A percentile compares a stretch with the other conserved stretches of the same genome.
Conservation (phyloP, 352 stramenopile genomes). For the Phytophthora parvispora region DNA sequence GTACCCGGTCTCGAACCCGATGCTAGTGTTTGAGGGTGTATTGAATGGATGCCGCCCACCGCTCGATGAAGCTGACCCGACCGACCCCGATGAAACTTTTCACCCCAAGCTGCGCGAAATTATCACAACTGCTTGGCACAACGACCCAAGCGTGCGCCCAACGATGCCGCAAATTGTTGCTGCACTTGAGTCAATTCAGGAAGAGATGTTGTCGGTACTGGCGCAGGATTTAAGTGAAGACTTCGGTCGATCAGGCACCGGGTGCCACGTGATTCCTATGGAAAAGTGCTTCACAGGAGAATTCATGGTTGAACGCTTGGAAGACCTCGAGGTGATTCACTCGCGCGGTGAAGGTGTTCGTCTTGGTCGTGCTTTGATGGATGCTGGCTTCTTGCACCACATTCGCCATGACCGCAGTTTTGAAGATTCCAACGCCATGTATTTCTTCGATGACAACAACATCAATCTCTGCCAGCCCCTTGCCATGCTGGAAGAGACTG, state of each 20-base stretch:
- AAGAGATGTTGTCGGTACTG: constrained; percentile 63
- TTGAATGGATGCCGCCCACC: constrained; percentile 54
- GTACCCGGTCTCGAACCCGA: constrained; percentile 51
- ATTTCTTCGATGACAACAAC: constrained; percentile 66
- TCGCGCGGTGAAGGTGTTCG: constrained; percentile 44
- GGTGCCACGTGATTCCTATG: constrained; percentile 7
- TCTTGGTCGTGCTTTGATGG: constrained; percentile 68
- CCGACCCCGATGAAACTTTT: constrained; percentile 20
- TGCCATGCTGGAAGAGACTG: constrained; percentile 46
- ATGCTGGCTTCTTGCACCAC: constrained; percentile 70
- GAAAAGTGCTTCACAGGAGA: constrained; percentile 47
- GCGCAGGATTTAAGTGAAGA: constrained; percentile 58
- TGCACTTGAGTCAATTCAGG: constrained; percentile 66
- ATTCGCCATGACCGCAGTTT: constrained; percentile 48
- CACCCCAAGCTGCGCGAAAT: constrained; percentile 64
- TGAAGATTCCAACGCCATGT: constrained; percentile 39
- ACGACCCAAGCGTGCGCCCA: constrained; percentile 56
- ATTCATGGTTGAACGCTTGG: constrained; percentile 44
- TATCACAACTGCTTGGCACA: constrained; percentile 65
- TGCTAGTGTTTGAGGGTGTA: constrained; percentile 64
- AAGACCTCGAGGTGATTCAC: constrained; percentile 38
- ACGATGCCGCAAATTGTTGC: constrained; percentile 56
- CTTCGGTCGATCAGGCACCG: constrained; percentile 30
- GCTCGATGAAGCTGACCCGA: constrained; percentile 35
- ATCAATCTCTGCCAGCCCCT: constrained; percentile 53